Evolutionary conservation across 805 yeast genomes (phyloP).

Genomic region (Metschnikowia kofuensis): DNA sequence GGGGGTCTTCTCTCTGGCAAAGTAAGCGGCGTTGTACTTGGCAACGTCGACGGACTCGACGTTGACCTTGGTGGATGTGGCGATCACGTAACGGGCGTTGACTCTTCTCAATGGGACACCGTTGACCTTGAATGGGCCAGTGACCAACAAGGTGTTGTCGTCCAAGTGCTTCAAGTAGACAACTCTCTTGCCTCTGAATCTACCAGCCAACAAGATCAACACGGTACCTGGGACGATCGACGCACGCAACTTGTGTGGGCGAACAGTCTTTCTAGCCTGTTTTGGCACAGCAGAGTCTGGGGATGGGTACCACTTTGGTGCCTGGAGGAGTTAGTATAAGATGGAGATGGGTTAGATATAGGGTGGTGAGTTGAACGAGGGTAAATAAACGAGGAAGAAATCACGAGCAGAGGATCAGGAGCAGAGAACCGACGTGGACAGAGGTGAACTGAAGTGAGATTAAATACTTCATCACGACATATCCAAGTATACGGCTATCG

Average conservation of each 20-base stretch:
- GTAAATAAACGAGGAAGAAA: no score
- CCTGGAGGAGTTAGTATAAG: constrained; percentile 37
- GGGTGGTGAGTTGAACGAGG: not conserved
- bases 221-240: constrained; percentile 98
- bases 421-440: no score
- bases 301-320: constrained; percentile 93
- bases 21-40: constrained; percentile 92
- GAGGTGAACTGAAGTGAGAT: no score
- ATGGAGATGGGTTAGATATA: not conserved
- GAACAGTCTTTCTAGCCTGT: constrained; percentile 86
- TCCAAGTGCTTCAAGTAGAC: constrained; percentile 95
- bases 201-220: constrained; percentile 95
- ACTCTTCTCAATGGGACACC: constrained; percentile 99
- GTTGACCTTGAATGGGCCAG: constrained; percentile 99
- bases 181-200: constrained; percentile 99
- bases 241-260: constrained; percentile 94
- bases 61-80: constrained; percentile 90
- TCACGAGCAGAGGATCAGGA: no score
- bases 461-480: no score
- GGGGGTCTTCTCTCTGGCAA: constrained; percentile 89
- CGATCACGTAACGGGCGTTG: constrained; percentile 97
- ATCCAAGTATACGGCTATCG: no score
- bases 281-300: constrained; percentile 86
- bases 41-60: constrained; percentile 79
- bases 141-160: constrained; percentile 95